A percentile compares a stretch with the other conserved stretches of the same genome.
These are phyloP conservation scores for Dysphania ambrosioides DNA, from an alignment of 148 eudicot species.

Conservation along the genomic window DNA sequence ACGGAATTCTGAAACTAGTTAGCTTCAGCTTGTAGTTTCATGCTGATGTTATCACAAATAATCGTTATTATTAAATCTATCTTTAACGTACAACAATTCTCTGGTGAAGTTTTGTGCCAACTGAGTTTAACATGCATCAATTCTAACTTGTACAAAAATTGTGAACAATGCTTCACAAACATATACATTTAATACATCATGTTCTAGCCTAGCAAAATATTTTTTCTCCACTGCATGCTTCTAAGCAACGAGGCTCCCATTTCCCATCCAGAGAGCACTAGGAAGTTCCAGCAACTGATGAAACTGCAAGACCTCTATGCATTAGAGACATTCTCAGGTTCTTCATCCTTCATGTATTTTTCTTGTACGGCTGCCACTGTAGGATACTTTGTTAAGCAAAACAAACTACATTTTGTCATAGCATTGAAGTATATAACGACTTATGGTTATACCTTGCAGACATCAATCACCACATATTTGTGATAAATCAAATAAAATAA, in stretches of 20 bases:
- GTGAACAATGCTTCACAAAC: neutral
- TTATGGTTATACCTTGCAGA: neutral
- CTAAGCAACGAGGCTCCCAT: neutral
- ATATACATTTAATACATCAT: constrained; percentile 1
- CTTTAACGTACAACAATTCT: neutral
- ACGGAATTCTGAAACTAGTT: constrained; percentile 12
- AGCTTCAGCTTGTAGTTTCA: too few species aligned
- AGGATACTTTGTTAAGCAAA: constrained; percentile 49
- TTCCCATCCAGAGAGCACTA: neutral
- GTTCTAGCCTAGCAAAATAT: neutral
- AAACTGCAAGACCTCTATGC: constrained; percentile 33
- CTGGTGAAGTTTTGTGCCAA: neutral
- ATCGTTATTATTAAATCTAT: too few species aligned
- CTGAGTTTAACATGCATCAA: neutral
- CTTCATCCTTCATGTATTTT: constrained; percentile 89
- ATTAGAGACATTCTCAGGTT: constrained; percentile 29
- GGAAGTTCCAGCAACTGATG: constrained; percentile 32
- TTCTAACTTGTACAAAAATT: neutral
- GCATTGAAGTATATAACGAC: neutral
- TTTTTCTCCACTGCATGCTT: neutral
- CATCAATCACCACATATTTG: neutral
- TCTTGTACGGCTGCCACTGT: constrained; percentile 96
- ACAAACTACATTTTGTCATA: constrained; percentile 7
- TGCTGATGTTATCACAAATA: too few species aligned
- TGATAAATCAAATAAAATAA: neutral